Conservation (phyloP, 208 protist species). For the Leishmania guyanensis region DNA sequence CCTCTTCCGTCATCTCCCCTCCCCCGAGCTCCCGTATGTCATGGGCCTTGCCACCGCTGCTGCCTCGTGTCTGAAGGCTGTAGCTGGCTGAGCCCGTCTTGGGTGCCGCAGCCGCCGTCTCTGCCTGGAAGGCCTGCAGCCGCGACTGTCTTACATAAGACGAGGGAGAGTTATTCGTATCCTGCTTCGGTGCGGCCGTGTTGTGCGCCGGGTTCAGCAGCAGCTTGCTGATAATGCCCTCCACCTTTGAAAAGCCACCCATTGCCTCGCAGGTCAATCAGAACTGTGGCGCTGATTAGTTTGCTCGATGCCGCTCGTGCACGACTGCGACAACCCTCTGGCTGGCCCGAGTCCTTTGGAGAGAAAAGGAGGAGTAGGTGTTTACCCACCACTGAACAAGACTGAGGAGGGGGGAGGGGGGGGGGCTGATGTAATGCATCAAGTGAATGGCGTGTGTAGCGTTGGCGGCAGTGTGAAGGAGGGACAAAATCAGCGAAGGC, state of each 20-base stretch:
- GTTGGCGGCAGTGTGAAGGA: neutral
- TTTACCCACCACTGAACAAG: neutral
- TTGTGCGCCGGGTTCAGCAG: slow-evolving; percentile 73
- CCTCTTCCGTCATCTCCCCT: slow-evolving; percentile 59
- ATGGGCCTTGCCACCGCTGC: neutral
- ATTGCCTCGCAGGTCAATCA: slow-evolving; percentile 1
- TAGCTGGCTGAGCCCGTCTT: slow-evolving; percentile 24
- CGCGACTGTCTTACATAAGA: slow-evolving; percentile 57
- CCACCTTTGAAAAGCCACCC: slow-evolving; percentile 23
- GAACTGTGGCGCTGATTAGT: neutral
- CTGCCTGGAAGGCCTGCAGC: slow-evolving; percentile 39
- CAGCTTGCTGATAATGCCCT: slow-evolving; percentile 67
- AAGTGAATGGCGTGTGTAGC: neutral
- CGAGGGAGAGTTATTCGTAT: slow-evolving; percentile 13
- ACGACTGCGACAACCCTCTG: neutral
- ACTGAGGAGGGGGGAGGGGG: neutral
- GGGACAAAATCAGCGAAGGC: neutral
- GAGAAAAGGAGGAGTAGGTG: neutral
- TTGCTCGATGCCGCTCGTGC: neutral
- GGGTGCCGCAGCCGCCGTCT: slow-evolving; percentile 8
- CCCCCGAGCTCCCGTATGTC: neutral
- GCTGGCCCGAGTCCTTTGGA: neutral
- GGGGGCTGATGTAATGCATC: neutral
- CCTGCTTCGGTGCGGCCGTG: slow-evolving; percentile 31
- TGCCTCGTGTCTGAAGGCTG: slow-evolving; percentile 14